Evolutionary conservation across 78 protist genomes (phyloP).

Genomic region (Creolimax fragrantissima): DNA sequence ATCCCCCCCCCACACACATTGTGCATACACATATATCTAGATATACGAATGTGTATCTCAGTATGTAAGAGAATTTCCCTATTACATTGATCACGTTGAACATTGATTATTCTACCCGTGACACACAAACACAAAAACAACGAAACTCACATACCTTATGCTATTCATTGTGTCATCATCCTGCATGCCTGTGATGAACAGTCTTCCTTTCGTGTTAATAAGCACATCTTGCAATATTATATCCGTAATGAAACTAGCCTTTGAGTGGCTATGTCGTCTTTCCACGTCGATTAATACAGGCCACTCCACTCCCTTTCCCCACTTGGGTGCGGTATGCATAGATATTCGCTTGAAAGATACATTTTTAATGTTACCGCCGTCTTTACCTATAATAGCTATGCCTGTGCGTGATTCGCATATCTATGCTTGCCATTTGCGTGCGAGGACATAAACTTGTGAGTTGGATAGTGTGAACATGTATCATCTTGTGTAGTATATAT

Average conservation of each 20-base stretch:
- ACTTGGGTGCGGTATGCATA: background rate
- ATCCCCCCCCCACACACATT: too few relatives aligned
- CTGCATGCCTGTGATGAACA: background rate
- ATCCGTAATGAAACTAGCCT: background rate
- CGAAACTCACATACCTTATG: background rate
- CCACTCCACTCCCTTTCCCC: background rate
- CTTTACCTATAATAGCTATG: slow-evolving; percentile 6
- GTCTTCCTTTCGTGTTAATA: background rate
- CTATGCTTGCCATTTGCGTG: too few relatives aligned
- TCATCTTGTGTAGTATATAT: too few relatives aligned
- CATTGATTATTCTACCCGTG: too few relatives aligned
- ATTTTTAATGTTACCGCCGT: background rate
- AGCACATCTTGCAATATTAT: background rate
- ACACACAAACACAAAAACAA: too few relatives aligned
- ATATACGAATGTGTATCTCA: background rate
- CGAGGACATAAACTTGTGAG: too few relatives aligned
- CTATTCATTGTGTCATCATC: background rate
- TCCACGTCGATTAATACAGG: background rate
- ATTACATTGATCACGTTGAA: too few relatives aligned
- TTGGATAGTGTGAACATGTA: too few relatives aligned
- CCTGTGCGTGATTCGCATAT: slow-evolving; percentile 9
- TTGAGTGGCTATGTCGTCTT: background rate
- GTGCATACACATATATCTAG: background rate
- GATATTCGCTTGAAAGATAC: background rate
- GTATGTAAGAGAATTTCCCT: too few relatives aligned